A percentile compares a stretch with the other conserved stretches of the same genome.
These are phyloP conservation scores for Elongisporangium prolatum DNA, from an alignment of 352 stramenopile species.

Conservation along the genomic window DNA sequence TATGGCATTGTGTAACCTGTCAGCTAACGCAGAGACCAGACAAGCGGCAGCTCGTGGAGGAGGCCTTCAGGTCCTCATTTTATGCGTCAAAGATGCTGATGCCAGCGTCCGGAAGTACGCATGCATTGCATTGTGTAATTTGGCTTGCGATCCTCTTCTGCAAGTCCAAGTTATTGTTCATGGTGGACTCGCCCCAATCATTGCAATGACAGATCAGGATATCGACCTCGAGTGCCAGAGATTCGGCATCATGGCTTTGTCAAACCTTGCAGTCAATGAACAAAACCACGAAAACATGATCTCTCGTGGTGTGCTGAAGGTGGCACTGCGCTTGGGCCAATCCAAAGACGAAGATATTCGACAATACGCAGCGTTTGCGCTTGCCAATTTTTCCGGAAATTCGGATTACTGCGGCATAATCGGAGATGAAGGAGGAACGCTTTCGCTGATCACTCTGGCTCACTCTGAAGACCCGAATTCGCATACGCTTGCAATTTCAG, in stretches of 20 bases:
- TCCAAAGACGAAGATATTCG: slow-evolving; percentile 81
- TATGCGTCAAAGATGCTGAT: slow-evolving; percentile 88
- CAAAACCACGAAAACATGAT: slow-evolving; percentile 92
- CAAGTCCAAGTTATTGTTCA: slow-evolving; percentile 94
- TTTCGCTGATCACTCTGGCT: slow-evolving; percentile 87
- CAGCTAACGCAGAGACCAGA: slow-evolving; percentile 91
- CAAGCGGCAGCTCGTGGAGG: slow-evolving; percentile 81
- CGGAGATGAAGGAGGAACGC: slow-evolving; percentile 87
- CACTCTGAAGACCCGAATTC: slow-evolving; percentile 84
- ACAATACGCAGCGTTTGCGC: slow-evolving; percentile 88
- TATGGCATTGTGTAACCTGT: slow-evolving; percentile 95
- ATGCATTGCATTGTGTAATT: slow-evolving; percentile 94
- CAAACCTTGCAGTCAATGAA: slow-evolving; percentile 93
- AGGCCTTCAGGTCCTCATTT: slow-evolving; percentile 89
- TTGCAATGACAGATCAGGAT: slow-evolving; percentile 65
- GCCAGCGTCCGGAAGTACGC: slow-evolving; percentile 84
- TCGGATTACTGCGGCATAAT: slow-evolving; percentile 84
- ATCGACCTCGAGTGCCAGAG: slow-evolving; percentile 81
- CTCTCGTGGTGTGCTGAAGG: slow-evolving; percentile 76
- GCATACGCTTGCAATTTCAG: slow-evolving; percentile 91
- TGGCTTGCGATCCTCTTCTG: slow-evolving; percentile 86
- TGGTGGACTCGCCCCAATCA: slow-evolving; percentile 84
- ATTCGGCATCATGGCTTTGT: slow-evolving; percentile 93
- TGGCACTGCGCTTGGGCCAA: slow-evolving; percentile 75
- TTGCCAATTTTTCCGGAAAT: slow-evolving; percentile 94